phyloP scores from a whole-genome alignment of 2,329 filamentous ascomycete species.

The Colletotrichum gloeosporioides region DNA sequence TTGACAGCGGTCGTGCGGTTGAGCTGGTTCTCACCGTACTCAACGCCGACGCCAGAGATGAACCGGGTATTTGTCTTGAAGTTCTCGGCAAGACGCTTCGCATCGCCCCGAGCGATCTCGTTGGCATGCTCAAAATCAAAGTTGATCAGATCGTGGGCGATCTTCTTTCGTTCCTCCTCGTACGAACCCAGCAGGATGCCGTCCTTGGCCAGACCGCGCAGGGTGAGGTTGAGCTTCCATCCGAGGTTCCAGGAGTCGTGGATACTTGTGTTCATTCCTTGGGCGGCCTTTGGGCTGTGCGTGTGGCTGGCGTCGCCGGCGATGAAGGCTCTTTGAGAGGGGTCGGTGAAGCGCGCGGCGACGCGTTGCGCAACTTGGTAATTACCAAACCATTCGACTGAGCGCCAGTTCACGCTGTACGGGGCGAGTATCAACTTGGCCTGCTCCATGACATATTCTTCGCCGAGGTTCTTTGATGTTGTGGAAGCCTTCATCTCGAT shows the following conservation, averaged over 20 bases:
- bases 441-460: constrained; percentile 62
- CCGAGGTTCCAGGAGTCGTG: constrained; percentile 66
- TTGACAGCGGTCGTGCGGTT: constrained; percentile 49
- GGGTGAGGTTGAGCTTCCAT: constrained; percentile 57
- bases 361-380: constrained; percentile 75
- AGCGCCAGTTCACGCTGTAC: constrained; percentile 55
- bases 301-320: constrained; percentile 74
- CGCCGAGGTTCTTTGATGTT: constrained; percentile 53
- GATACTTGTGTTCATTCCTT: constrained; percentile 69
- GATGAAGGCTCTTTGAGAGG: constrained; percentile 64
- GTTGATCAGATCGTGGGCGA: constrained; percentile 58
- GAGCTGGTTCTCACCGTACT: constrained; percentile 57
- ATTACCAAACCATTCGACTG: constrained; percentile 73
- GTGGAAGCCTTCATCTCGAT: constrained; percentile 30
- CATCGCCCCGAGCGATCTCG: constrained; percentile 65
- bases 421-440: constrained; percentile 50
- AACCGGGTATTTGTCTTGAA: constrained; percentile 74
- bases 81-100: constrained; percentile 67
- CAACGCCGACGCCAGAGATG: constrained; percentile 74
- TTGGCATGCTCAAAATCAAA: constrained; percentile 57
- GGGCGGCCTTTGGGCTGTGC: constrained; percentile 74
- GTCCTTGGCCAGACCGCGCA: constrained; percentile 59
- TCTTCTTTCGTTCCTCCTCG: constrained; percentile 53
- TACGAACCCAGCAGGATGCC: constrained; percentile 53
- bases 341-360: constrained; percentile 71